These are phyloP conservation scores for Chiua virens DNA, from an alignment of 768 basidiomycete genomes.

Conservation along the genomic window DNA sequence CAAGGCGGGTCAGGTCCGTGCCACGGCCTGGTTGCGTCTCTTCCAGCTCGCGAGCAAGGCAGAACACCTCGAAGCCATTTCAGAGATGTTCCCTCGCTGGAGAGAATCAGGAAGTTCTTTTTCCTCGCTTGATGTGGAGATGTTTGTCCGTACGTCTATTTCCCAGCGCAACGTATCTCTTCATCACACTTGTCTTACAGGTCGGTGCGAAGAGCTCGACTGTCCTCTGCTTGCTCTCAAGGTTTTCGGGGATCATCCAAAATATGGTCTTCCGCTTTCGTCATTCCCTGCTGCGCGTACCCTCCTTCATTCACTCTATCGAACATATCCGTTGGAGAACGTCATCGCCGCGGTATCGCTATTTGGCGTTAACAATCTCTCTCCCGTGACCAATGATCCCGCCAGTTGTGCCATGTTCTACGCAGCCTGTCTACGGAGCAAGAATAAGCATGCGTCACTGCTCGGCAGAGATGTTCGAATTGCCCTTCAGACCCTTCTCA, in stretches of 20 bases:
- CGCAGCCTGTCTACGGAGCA: conserved; percentile 52
- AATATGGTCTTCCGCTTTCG: conserved; percentile 53
- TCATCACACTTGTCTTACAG: conserved; percentile 32
- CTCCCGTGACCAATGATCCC: conserved; percentile 54
- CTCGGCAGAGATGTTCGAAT: conserved; percentile 45
- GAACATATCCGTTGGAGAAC: conserved; percentile 45
- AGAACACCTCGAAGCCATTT: conserved; percentile 49
- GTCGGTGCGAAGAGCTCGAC: conserved; percentile 58
- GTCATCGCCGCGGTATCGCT: conserved; percentile 53
- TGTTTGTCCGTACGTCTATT: conserved; percentile 52
- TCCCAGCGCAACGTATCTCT: too few relatives aligned
- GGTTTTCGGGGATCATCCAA: conserved; percentile 61
- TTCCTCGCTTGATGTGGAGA: conserved; percentile 40
- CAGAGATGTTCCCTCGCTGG: conserved; percentile 50
- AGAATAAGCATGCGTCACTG: conserved; percentile 36
- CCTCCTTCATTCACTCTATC: conserved; percentile 57
- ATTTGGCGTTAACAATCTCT: conserved; percentile 53
- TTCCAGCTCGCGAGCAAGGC: conserved; percentile 49
- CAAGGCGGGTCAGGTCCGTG: conserved; percentile 39
- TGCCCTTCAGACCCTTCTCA: conserved; percentile 37
- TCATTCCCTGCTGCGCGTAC: conserved; percentile 52
- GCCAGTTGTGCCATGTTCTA: conserved; percentile 57
- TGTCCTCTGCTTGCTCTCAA: conserved; percentile 57
- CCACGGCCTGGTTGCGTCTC: conserved; percentile 50
- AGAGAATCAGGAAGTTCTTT: conserved; percentile 44